These are phyloP conservation scores for Aspergillus unguis DNA, from an alignment of 2,329 filamentous ascomycete genomes.

Conservation along the genomic window DNA sequence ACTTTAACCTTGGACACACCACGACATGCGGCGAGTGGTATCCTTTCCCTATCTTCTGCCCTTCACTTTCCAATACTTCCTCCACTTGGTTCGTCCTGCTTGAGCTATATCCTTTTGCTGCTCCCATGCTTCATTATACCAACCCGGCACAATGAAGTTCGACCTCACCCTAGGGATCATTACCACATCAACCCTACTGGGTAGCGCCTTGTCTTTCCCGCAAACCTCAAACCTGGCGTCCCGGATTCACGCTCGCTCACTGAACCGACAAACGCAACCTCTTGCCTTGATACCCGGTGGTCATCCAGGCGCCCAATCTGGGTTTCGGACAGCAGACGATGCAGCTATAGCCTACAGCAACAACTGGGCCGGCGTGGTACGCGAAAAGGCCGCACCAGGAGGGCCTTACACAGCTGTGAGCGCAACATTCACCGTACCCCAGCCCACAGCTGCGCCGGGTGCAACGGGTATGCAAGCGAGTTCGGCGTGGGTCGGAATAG, in stretches of 20 bases:
- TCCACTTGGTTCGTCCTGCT: neutral
- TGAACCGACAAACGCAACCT: constrained; percentile 27
- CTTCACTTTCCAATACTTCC: no score
- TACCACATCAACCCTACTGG: constrained; percentile 22
- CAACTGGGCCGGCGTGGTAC: constrained; percentile 61
- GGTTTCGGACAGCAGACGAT: constrained; percentile 13
- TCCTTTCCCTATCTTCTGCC: no score
- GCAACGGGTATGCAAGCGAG: constrained; percentile 44
- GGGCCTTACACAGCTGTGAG: constrained; percentile 47
- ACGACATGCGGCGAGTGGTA: no score
- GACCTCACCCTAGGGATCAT: constrained; percentile 17
- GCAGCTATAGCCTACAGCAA: constrained; percentile 49
- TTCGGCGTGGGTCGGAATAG: constrained; percentile 60
- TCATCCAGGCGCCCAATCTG: constrained; percentile 8
- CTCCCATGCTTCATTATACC: neutral
- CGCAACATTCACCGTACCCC: constrained; percentile 52
- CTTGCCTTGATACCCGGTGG: constrained; percentile 10
- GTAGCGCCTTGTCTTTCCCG: constrained; percentile 28
- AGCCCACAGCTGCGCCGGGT: constrained; percentile 41
- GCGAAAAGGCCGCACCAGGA: constrained; percentile 42
- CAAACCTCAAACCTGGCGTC: constrained; percentile 21
- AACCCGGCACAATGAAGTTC: constrained; percentile 29
- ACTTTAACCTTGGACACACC: no score
- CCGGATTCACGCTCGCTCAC: constrained; percentile 28
- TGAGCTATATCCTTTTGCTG: neutral